Evolutionary conservation across 208 protist genomes (phyloP), one percentile per base, ranked within the genome.

Genomic region (Trypanosoma caninum): DNA sequence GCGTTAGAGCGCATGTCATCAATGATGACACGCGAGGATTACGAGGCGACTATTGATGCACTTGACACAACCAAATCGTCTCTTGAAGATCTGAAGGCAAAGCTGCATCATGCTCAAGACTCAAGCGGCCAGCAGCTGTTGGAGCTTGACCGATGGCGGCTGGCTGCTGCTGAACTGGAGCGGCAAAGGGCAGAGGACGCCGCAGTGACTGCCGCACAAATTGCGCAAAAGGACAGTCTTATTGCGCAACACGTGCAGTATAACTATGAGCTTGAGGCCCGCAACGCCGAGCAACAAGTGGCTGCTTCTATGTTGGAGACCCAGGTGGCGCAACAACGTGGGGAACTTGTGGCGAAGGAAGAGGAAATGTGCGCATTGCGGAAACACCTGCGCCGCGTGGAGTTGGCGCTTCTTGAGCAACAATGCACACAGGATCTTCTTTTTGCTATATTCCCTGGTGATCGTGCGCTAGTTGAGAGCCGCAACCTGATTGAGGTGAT

Each of bases 381-480:
- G 28, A 60, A 74, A 42, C 64, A 56, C n/a, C 38, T 74, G 16
- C 56, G 48, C 35, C 65, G 50, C 16, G 47, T 74, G 11, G 67
- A 75, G 52, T 37, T 47, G 27, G 59, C 65, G n/a, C 38, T 82
- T 11, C 65, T 91, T 1, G 65, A 69, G 40, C 63, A 64, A 18
- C 65, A 77, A 9, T 58, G 65, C 41, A 78, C 79, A 51, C 78
- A 85, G 59, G 72, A 63, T 11, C 52, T 83, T n/a, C 65, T 91
- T 16, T 63, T 63, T 27, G 40, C 64, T 5, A 72, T 91, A 23
- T 91, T 81, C 65, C 84, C 84, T 13, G 72, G 56, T 59, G 59
- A 90, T 57, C 72, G 59, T 54, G 74, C 71, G 8, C 59, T 87
- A 34, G 62, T 44, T 10, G 76, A 79, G 45, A 69, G 66, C 40